A percentile compares a stretch with the other conserved stretches of the same genome.
Evolutionary conservation across 805 yeast genomes (phyloP).

Genomic region (Ogataea dorogensis): DNA sequence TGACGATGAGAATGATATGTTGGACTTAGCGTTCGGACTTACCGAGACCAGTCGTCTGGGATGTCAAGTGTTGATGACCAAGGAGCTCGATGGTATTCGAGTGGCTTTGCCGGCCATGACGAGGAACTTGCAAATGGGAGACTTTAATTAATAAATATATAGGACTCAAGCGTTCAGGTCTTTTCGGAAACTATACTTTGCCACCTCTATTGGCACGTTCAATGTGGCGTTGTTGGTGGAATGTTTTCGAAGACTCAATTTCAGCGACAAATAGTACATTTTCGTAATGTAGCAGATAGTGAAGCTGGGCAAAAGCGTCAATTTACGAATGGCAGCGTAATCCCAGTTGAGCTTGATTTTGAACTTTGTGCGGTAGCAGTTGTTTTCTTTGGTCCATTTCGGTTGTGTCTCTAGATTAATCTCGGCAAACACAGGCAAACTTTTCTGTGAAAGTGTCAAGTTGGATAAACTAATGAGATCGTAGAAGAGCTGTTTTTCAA

Average conservation of each 20-base stretch:
- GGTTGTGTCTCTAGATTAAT: conserved; percentile 16
- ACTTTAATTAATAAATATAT: conserved; percentile 49
- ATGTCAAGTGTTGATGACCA: conserved; percentile 87
- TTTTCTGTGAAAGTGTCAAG: conserved; percentile 15
- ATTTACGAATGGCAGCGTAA: conserved; percentile 11
- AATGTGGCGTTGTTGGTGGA: conserved; percentile 16
- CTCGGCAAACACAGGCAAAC: conserved; percentile 20
- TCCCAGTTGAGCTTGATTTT: conserved; percentile 20
- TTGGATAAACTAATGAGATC: conserved; percentile 25
- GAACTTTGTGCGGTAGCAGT: conserved; percentile 14
- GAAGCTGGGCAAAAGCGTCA: conserved; percentile 24
- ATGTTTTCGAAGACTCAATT: conserved; percentile 18
- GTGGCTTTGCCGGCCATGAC: conserved; percentile 98
- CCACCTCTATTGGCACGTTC: conserved; percentile 25
- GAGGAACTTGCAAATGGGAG: conserved; percentile 80
- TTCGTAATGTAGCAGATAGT: conserved; percentile 21
- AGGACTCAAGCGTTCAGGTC: conserved; percentile 1
- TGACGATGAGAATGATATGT: conserved; percentile 98
- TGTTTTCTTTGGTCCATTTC: conserved; percentile 16
- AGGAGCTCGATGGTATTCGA: conserved; percentile 87
- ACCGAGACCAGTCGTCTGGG: conserved; percentile 97
- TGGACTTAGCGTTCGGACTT: conserved; percentile 94
- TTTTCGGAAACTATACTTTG: conserved; percentile 14
- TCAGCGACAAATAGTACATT: conserved; percentile 19
- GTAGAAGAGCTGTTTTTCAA: conserved; percentile 24